Evolutionary conservation across 225 moss, liverwort and hornwort species (phyloP).

Genomic region (Polytrichum formosum): DNA sequence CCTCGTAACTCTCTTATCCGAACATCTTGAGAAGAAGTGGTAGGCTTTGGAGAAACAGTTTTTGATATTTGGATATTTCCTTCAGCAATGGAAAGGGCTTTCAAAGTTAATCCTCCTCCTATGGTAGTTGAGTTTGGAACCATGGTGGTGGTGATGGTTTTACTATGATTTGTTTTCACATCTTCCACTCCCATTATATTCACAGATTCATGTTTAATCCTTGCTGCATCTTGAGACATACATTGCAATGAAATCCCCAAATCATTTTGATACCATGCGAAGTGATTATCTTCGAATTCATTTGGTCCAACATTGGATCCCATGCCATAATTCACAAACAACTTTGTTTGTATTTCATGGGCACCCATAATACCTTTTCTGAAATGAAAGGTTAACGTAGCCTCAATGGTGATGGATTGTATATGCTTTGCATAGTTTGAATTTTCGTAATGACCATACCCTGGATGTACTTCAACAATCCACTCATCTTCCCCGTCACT

Average conservation of each 20-base stretch:
- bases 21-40: not conserved
- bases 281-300: not conserved
- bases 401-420: not conserved
- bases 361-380: not conserved
- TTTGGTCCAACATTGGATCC: not conserved
- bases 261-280: not conserved
- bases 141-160: not conserved
- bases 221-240: not conserved
- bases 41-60: not conserved
- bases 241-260: not conserved
- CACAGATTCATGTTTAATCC: not conserved
- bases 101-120: not conserved
- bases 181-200: not conserved
- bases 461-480: not conserved
- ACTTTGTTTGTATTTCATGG: not conserved
- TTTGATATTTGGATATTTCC: not conserved
- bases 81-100: not conserved
- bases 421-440: not conserved
- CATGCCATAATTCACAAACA: not conserved
- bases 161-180: not conserved
- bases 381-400: not conserved
- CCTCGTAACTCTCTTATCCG: not conserved
- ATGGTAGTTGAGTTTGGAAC: not conserved
- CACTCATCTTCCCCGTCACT: not conserved
- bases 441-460: not conserved